These are phyloP conservation scores for Rosa chinensis DNA, from an alignment of 306 rosid species.

Conservation along the genomic window DNA sequence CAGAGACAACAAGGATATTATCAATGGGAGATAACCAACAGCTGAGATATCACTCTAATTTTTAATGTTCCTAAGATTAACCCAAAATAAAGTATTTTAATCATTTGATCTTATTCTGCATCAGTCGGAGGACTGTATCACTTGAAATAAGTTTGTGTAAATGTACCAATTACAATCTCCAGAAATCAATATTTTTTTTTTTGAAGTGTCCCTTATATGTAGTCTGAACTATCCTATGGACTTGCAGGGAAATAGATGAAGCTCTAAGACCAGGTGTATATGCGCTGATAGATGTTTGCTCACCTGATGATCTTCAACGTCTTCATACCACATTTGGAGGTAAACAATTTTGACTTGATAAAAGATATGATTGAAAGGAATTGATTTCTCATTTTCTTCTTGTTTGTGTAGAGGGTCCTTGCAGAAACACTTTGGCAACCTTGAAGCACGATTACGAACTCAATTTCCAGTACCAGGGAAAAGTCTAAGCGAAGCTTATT, in stretches of 20 bases:
- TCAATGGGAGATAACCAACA: too few relatives aligned
- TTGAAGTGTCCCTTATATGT: not conserved
- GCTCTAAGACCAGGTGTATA: conserved; percentile 82
- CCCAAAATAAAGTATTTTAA: too few relatives aligned
- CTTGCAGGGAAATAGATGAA: conserved; percentile 84
- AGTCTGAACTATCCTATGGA: conserved; percentile 23
- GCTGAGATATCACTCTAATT: too few relatives aligned
- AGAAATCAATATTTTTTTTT: not conserved
- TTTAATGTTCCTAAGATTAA: too few relatives aligned
- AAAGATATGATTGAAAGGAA: conserved; percentile 11
- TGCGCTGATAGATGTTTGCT: conserved; percentile 75
- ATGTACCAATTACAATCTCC: not conserved
- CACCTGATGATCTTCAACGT: conserved; percentile 83
- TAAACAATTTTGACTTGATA: conserved; percentile 35
- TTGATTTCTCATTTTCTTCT: conserved; percentile 13
- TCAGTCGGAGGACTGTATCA: not conserved
- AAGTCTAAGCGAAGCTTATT: conserved; percentile 51
- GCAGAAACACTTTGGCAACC: conserved; percentile 72
- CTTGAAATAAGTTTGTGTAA: too few relatives aligned
- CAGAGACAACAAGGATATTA: too few relatives aligned
- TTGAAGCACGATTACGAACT: conserved; percentile 72
- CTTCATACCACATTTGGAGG: conserved; percentile 93
- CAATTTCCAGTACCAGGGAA: conserved; percentile 75
- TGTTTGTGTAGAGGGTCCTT: conserved; percentile 87
- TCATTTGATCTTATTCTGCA: not conserved